Base-by-base conservation (phyloP, 495 filamentous ascomycete species). In the Parathielavia hyrcaniae region DNA sequence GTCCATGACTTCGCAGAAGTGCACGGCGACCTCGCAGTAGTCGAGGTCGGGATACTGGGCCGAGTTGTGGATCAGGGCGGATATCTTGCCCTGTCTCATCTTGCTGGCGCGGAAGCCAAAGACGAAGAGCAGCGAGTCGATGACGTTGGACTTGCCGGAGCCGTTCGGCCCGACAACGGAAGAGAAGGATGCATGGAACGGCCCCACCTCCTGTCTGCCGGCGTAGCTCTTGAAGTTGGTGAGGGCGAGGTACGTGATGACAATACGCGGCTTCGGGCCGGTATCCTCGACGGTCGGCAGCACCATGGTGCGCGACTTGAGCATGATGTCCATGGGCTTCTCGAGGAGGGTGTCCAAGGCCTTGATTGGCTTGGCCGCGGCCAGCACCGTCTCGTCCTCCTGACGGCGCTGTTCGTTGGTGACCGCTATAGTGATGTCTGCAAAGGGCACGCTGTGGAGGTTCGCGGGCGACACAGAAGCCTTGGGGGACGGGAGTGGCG, bases 161-260 rank as follows among this genome's bases (percentile, higher is more conserved):
- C 93, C 93, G 69, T 98, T 98, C 9, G 93, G 93, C 4, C 93
- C 93, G 41, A 98, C 93, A 14, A 98, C 93, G 0, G 93, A 97
- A n/a, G 95, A 96, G 70, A 98, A 98, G 0, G 93, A 98, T 16
- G 88, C 78, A 73, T 98, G 93, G 69, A 98, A 98, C 0, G 93
- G 93, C 6, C 93, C 93, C 58, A 98, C 93, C 73, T 95, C 85
- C 69, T 97, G 93, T 62, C 86, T 79, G 14, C 93, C 93, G 45
- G 93, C 93, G 71, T 98, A 98, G 69, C 91, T 96, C 78, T 98
- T 98, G 80, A 98, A 98, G 70, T 98, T 97, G 55, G 79, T 90
- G 41, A 98, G 78, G 56, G 93, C 82, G 50, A 98, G 73, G 61
- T 93, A 87, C 26, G 88, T 90, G 59, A 98, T 96, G 52, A 97